These are phyloP conservation scores for Pueraria montana DNA, from an alignment of 306 rosid species.

Conservation along the genomic window DNA sequence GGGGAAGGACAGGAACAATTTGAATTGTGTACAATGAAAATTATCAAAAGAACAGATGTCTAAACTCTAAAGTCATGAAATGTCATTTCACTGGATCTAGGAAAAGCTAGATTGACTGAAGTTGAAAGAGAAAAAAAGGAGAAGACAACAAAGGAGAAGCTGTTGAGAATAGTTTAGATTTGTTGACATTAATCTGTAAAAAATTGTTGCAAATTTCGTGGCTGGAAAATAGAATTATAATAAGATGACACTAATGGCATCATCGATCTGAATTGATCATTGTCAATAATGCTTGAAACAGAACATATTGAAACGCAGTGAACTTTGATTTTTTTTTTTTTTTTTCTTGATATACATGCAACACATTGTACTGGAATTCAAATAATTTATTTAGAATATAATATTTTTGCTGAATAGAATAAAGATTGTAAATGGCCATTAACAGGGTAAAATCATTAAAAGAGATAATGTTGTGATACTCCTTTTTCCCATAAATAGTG, in stretches of 20 bases:
- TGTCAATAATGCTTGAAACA: not conserved
- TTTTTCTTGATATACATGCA: not conserved
- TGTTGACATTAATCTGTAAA: not conserved
- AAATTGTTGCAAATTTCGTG: not conserved
- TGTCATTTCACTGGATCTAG: not conserved
- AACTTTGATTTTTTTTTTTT: not conserved
- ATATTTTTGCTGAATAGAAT: not conserved
- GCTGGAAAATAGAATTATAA: not conserved
- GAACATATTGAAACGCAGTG: not conserved
- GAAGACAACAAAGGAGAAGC: not conserved
- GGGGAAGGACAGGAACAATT: not conserved
- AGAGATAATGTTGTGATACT: not conserved
- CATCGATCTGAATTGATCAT: not conserved
- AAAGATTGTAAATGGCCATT: not conserved
- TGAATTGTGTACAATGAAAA: not conserved
- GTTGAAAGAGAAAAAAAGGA: not conserved
- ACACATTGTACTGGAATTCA: not conserved
- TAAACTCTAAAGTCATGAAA: not conserved
- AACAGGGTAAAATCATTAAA: not conserved
- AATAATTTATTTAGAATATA: not conserved
- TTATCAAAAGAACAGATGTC: not conserved
- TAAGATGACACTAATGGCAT: not conserved
- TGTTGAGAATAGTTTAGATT: constrained; percentile 2
- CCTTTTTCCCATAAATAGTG: not conserved
- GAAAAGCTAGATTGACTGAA: not conserved